Conservation (phyloP, 345 rosid species). For the Zanthoxylum bungeanum region DNA sequence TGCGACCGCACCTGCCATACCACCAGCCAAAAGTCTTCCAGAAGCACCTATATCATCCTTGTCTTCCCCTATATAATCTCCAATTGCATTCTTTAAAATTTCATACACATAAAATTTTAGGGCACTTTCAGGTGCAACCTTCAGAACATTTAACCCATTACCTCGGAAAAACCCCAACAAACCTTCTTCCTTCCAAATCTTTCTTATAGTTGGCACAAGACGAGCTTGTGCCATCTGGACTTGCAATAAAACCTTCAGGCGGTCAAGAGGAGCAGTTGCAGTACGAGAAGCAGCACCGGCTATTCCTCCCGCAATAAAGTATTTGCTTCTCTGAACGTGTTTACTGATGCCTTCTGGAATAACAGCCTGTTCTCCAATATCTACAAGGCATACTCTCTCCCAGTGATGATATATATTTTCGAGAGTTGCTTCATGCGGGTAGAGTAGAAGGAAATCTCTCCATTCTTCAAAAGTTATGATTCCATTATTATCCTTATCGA, state of each 20-base stretch:
- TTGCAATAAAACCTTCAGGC: constrained; percentile 84
- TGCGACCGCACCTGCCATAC: constrained; percentile 92
- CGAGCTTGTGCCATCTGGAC: constrained; percentile 63
- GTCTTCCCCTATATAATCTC: constrained; percentile 38
- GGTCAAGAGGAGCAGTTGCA: constrained; percentile 93
- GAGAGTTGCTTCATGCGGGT: constrained; percentile 94
- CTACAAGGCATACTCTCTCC: constrained; percentile 92
- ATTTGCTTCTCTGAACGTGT: constrained; percentile 72
- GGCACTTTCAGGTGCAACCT: constrained; percentile 99
- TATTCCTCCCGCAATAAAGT: constrained; percentile 86
- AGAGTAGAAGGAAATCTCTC: constrained; percentile 94
- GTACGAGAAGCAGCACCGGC: constrained; percentile 97
- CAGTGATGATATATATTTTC: constrained; percentile 90
- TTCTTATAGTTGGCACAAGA: constrained; percentile 61
- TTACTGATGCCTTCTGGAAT: constrained; percentile 91
- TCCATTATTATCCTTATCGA: constrained; percentile 94
- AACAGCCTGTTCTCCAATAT: constrained; percentile 93
- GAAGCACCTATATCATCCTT: constrained; percentile 62
- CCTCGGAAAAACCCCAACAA: constrained; percentile 89
- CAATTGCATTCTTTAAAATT: constrained; percentile 58
- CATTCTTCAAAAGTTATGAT: constrained; percentile 96
- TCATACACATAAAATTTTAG: constrained; percentile 85
- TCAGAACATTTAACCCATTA: constrained; percentile 81
- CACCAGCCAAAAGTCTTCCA: constrained; percentile 92
- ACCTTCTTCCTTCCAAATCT: constrained; percentile 75